Evolutionary conservation across 139 green algal genomes (phyloP).

Genomic region (Tetradesmus obliquus): DNA sequence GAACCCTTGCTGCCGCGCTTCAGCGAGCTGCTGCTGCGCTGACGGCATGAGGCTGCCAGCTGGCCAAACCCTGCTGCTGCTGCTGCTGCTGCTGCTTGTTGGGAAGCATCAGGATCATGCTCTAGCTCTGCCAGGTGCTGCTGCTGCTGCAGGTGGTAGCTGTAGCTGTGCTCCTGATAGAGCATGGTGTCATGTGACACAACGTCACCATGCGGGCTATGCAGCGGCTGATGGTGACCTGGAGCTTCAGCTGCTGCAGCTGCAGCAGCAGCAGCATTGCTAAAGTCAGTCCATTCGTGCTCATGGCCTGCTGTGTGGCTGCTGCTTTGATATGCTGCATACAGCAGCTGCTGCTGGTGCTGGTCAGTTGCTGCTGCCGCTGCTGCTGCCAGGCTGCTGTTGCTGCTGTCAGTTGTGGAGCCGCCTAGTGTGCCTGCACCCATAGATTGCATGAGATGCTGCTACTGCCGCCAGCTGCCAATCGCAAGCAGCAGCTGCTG

Average conservation of each 20-base stretch:
- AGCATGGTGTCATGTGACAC: neutral
- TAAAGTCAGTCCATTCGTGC: neutral
- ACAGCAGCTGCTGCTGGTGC: neutral
- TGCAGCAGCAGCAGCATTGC: neutral
- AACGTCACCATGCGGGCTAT: neutral
- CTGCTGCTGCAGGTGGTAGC: neutral
- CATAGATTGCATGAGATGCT: neutral
- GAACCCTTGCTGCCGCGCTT: neutral
- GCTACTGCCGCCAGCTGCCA: neutral
- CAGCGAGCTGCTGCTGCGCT: neutral
- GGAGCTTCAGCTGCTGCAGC: neutral
- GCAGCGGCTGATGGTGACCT: neutral
- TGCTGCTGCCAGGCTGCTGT: neutral
- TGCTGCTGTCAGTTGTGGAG: neutral
- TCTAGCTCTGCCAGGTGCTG: neutral
- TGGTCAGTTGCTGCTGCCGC: neutral
- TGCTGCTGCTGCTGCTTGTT: neutral
- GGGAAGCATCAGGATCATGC: neutral
- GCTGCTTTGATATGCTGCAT: neutral
- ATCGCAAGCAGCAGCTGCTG: neutral
- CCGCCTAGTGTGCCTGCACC: neutral
- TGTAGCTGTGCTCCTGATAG: neutral
- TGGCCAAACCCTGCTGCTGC: neutral
- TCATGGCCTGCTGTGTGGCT: neutral
- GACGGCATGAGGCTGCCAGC: neutral